Base-by-base conservation (phyloP, 306 rosid species). In the Alnus rubra region DNA sequence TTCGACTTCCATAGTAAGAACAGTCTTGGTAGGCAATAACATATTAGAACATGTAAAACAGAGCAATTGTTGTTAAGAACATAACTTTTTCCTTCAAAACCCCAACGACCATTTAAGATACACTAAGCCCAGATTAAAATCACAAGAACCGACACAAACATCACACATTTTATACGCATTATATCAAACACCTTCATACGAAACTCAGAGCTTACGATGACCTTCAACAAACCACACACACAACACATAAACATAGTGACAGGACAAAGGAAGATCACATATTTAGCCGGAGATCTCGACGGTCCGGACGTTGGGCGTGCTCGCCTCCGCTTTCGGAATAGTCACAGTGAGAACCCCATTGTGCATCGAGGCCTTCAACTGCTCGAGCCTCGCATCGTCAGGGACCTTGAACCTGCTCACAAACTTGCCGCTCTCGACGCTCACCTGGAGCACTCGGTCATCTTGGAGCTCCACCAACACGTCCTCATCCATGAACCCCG, bases 391-490 rank as follows among this genome's bases (percentile, higher is more conserved):
- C 0, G 84, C 98, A 56, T 82, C 80, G 2, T 85, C 86, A 0
- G 92, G 95, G 44, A 94, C 79, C 80, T 85, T 92, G 53, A 94
- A 84, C 83, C 88, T 86, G 73, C 74, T 88, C 85, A 89, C 28
- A 87, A 92, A 91, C 76, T 88, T 82, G 8, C 97, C 97, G 4
- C 92, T 91, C 74, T 92, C 97, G 4, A 95, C 82, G 62, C 97
- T 91, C 12, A 94, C 94, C 85, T 94, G 95, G 10, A 94, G 92
- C 68, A 92, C 76, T 68, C 96, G 83, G 4, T 86, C 90, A 2
- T 92, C 97, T 44, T 88, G 90, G 59, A 94, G 98, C 87, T 87
- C 88, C 23, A 94, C 89, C 39, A 92, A 87, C 45, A 91, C 93
- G 62, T 92, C 95, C 73, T 94, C 95, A 74, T 87, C 23, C 11